These are phyloP conservation scores for Halenospora varia DNA, from an alignment of 495 filamentous ascomycete genomes.

Conservation along the genomic window DNA sequence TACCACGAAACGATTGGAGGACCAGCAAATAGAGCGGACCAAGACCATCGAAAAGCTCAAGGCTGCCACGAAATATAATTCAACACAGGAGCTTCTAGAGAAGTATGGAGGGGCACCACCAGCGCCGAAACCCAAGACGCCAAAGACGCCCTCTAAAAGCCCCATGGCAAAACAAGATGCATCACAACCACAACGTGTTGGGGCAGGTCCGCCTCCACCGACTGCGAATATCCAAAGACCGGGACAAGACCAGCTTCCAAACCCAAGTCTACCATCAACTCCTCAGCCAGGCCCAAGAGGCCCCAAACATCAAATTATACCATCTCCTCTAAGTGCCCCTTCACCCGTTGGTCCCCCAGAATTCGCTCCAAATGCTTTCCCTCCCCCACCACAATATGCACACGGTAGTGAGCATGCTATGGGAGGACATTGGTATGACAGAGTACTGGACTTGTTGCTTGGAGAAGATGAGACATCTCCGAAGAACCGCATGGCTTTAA, in stretches of 20 bases:
- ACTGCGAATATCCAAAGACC: constrained; percentile 75
- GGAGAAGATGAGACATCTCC: constrained; percentile 94
- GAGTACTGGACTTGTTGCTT: constrained; percentile 83
- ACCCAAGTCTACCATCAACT: constrained; percentile 20
- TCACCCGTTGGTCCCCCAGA: constrained; percentile 31
- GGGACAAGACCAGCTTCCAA: constrained; percentile 5
- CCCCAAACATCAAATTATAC: constrained; percentile 19
- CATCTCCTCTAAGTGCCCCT: constrained; percentile 13
- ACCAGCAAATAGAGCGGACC: constrained; percentile 68
- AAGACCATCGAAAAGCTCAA: constrained; percentile 93
- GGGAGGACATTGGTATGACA: constrained; percentile 81
- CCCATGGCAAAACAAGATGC: constrained; percentile 11
- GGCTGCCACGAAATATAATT: constrained; percentile 89
- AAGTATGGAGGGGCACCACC: constrained; percentile 77
- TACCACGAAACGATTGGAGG: constrained; percentile 63
- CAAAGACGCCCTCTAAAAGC: constrained; percentile 5
- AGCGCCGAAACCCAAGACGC: constrained; percentile 30
- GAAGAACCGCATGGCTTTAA: constrained; percentile 85
- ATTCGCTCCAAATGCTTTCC: constrained; percentile 54
- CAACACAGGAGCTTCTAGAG: constrained; percentile 86
- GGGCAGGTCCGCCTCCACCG: constrained; percentile 56
- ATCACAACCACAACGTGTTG: constrained; percentile 11
- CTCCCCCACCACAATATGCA: constrained; percentile 20
- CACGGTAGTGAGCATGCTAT: constrained; percentile 32
- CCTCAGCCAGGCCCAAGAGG: constrained; percentile 18